phyloP scores from a whole-genome alignment of 352 stramenopile genomes.

The Pythium angustatum region DNA sequence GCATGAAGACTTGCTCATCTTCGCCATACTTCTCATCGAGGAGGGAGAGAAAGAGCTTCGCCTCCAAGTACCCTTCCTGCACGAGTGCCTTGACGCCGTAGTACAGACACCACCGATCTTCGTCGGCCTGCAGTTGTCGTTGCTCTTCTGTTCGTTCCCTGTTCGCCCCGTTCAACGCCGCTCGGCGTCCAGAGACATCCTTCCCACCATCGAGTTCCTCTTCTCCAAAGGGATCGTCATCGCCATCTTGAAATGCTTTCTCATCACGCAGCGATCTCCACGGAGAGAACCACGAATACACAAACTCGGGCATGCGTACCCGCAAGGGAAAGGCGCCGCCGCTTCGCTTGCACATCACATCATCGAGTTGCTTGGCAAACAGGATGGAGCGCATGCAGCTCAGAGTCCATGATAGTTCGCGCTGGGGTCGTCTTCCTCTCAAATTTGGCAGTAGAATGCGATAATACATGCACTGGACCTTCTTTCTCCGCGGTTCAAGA shows the following conservation, averaged over 20 bases:
- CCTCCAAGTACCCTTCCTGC: slow-evolving; percentile 85
- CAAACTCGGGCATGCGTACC: slow-evolving; percentile 92
- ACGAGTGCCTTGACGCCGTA: slow-evolving; percentile 90
- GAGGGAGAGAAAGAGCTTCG: slow-evolving; percentile 90
- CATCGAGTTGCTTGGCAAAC: slow-evolving; percentile 86
- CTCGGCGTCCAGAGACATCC: background rate
- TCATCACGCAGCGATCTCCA: slow-evolving; percentile 61
- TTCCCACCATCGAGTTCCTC: slow-evolving; percentile 28
- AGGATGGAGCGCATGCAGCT: slow-evolving; percentile 90
- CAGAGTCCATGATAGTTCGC: slow-evolving; percentile 83
- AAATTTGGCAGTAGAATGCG: slow-evolving; percentile 91
- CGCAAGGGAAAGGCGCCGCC: slow-evolving; percentile 47
- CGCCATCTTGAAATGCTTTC: slow-evolving; percentile 31
- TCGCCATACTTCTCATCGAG: slow-evolving; percentile 93
- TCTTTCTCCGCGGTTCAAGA: slow-evolving; percentile 36
- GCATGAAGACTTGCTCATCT: slow-evolving; percentile 90
- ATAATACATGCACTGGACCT: slow-evolving; percentile 87
- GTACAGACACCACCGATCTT: slow-evolving; percentile 93
- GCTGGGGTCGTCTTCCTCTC: slow-evolving; percentile 70
- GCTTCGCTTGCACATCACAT: slow-evolving; percentile 62
- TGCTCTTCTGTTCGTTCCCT: slow-evolving; percentile 38
- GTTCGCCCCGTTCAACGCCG: slow-evolving; percentile 4
- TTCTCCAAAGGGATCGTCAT: slow-evolving; percentile 17
- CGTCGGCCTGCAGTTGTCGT: slow-evolving; percentile 69
- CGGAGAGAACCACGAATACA: slow-evolving; percentile 92